Evolutionary conservation across 257 asterid species (phyloP), one percentile per base, ranked within the genome.

Genomic region (Lycium barbarum): DNA sequence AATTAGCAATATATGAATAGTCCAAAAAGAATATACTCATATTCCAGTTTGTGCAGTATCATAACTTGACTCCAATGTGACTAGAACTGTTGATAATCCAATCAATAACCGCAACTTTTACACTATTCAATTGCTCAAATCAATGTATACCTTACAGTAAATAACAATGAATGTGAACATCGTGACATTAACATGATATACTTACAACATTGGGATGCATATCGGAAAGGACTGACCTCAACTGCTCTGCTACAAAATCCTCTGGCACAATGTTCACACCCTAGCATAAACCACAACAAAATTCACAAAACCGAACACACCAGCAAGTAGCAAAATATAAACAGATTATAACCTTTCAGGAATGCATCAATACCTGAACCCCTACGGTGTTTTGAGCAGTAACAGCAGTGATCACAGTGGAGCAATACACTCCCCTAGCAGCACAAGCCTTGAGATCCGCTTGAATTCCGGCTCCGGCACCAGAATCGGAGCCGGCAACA

Each of bases 401-500:
- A 86, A 96, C 90, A 61, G 99, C 97, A 43, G 99, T 95, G 85
- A 96, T 89, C 11, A 96, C 98, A 11, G 98, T 93, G 86, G 99
- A 95, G 83, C 98, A 96, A 85, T 92, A 96, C 18, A 92, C 98
- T 38, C 97, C 98, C 57, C 97, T 90, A 6, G 97, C 93, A 15
- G 98, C 93, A 87, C 99, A 96, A 35, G 99, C 89, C 88, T 96
- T 96, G 79, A 96, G 83, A 89, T 96, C 99, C 20, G 99, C 98
- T 90, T 96, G 99, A 79, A 96, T 95, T 20, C 98, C 98, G 6
- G 99, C 99, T 36, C 99, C 98, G 84, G 93, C 92, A 53, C 98
- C 95, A 72, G 99, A 94, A 85, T 96, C 99, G 71, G 99, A 96
- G 33, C 99, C 99, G 40, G 99, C 97, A n/a, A 95, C 93, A 5